Percentiles rank a stretch among this genome's conserved stretches.
These are phyloP conservation scores for Aspergillus saccharolyticus DNA, from an alignment of 495 filamentous ascomycete species.

Conservation along the genomic window DNA sequence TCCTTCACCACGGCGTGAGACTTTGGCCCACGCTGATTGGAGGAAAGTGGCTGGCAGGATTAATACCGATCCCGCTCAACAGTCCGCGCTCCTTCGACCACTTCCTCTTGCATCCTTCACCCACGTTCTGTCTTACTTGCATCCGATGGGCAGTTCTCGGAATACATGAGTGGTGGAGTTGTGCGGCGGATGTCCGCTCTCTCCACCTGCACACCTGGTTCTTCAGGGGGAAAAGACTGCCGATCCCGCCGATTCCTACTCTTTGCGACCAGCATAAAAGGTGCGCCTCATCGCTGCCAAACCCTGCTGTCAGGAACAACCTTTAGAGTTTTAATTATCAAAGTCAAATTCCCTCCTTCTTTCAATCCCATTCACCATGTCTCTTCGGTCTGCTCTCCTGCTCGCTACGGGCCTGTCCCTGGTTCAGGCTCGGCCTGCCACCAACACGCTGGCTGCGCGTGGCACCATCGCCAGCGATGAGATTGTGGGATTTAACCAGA, in stretches of 20 bases:
- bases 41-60: not conserved
- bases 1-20: not conserved
- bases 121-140: not conserved
- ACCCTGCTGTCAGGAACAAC: not conserved
- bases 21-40: not conserved
- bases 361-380: slow-evolving; percentile 1
- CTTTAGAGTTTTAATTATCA: not conserved
- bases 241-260: slow-evolving; percentile 1
- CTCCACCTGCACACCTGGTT: not conserved
- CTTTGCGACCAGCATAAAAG: not conserved
- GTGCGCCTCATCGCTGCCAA: not conserved
- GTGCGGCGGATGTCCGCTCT: not conserved
- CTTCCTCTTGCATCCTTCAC: not conserved
- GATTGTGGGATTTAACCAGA: slow-evolving; percentile 44
- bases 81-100: not conserved
- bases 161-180: not conserved
- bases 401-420: slow-evolving; percentile 12
- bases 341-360: not conserved
- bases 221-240: not conserved
- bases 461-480: slow-evolving; percentile 37
- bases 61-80: not conserved
- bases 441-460: slow-evolving; percentile 18
- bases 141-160: not conserved
- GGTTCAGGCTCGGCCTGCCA: slow-evolving; percentile 4
- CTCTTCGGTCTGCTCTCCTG: slow-evolving; percentile 10